These are phyloP conservation scores for Lentinula lateritia DNA, from an alignment of 768 basidiomycete genomes.

Conservation along the genomic window DNA sequence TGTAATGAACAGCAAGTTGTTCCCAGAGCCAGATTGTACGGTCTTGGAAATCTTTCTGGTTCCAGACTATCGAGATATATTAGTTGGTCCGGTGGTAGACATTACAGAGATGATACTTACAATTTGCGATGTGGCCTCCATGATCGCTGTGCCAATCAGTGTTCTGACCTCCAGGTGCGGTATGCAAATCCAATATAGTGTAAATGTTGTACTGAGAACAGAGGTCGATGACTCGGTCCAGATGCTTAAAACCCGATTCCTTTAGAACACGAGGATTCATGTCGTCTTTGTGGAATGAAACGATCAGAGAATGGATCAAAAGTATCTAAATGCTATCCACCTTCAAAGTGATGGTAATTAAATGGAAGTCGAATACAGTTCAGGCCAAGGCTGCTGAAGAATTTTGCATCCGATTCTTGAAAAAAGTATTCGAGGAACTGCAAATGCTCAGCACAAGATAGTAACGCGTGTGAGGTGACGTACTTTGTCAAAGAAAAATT, in stretches of 20 bases:
- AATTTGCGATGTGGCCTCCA: slow-evolving; percentile 62
- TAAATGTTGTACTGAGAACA: slow-evolving; percentile 75
- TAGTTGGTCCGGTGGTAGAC: background rate
- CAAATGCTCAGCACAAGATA: background rate
- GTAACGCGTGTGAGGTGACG: background rate
- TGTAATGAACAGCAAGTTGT: slow-evolving; percentile 71
- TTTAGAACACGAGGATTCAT: slow-evolving; percentile 77
- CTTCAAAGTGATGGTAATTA: slow-evolving; percentile 73
- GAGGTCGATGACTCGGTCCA: slow-evolving; percentile 72
- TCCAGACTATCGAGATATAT: slow-evolving; percentile 48
- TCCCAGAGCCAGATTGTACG: slow-evolving; percentile 74
- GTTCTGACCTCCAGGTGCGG: slow-evolving; percentile 71
- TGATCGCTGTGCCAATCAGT: slow-evolving; percentile 78
- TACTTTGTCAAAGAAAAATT: slow-evolving; percentile 83
- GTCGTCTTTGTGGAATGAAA: slow-evolving; percentile 35
- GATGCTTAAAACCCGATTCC: slow-evolving; percentile 70
- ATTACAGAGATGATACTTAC: slow-evolving; percentile 19
- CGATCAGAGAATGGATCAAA: background rate
- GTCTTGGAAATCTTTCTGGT: slow-evolving; percentile 83
- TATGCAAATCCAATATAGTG: slow-evolving; percentile 78
- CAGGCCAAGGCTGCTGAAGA: slow-evolving; percentile 73
- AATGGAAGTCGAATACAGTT: slow-evolving; percentile 77
- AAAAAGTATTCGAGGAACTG: slow-evolving; percentile 86
- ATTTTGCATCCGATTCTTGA: slow-evolving; percentile 64
- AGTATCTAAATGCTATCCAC: slow-evolving; percentile 15